Base-by-base conservation (phyloP, 345 rosid species). In the Murraya paniculata region DNA sequence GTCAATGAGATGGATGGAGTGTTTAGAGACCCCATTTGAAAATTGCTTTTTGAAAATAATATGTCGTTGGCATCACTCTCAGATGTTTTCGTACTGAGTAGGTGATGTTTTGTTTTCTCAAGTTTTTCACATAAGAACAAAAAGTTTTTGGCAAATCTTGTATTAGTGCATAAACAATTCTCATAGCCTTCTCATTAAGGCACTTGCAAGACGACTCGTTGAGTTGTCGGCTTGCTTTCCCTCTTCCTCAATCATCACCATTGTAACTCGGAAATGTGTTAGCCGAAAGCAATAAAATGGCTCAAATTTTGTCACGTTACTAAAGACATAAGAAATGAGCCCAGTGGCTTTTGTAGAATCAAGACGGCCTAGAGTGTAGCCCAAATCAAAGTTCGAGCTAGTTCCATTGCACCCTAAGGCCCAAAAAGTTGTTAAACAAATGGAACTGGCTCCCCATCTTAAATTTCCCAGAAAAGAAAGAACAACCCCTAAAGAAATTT, bases 21-120 rank as follows among this genome's bases (percentile, higher is more conserved):
- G 10, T 6, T 5, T 7, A 5, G 64, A 77, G 69, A 77, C 73
- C 64, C 21, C 64, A 64, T 64, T 61, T 80, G 36, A 39, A 19
- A 25, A 9, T 61, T 39, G 27, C 4, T 68, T 74, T 57, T 18
- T 14, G 33, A 28, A 60, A 77, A 3, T 57, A 27, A 27, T 16
- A 27, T 45, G 31, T 45, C 30, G 60, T 77, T 61, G 28, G 36
- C 61, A 71, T 78, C 76, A 25, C 70, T 78, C 71, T 78, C 69
- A 3, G 16, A 14, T 77, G 21, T 30, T 78, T 61, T 58, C 22
- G 10, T 53, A 14, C 57, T n/a, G 31, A 39, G 78, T 60, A 4
- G 71, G 75, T 25, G 75, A 10, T 19, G 53, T 60, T 68, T 80
- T 80, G 39, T 58, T 68, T 74, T 80, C 65, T 35, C 36, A 10